A percentile compares a stretch with the other conserved stretches of the same genome.
These are phyloP conservation scores for Bipolaris sorokiniana DNA, from an alignment of 2,329 filamentous ascomycete genomes.

Conservation along the genomic window DNA sequence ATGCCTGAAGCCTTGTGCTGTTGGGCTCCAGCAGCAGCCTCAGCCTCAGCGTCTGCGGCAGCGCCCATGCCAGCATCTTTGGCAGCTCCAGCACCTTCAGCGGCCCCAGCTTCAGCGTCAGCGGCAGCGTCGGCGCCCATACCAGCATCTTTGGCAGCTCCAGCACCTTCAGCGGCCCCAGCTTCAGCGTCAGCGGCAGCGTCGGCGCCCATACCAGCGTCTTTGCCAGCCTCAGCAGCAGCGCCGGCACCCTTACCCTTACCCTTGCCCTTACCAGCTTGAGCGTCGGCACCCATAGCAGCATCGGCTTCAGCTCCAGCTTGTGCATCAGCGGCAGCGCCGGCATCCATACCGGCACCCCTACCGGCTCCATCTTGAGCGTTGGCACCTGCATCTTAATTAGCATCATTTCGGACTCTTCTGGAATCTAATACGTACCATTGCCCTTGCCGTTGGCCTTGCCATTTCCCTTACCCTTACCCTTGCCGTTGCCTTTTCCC, in stretches of 20 bases:
- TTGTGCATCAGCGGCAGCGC: not conserved
- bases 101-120: not conserved
- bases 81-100: not conserved
- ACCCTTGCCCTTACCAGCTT: not conserved
- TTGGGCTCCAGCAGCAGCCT: not conserved
- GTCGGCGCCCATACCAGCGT: not conserved
- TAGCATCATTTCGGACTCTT: conserved; percentile 10
- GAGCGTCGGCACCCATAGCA: not conserved
- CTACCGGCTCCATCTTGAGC: not conserved
- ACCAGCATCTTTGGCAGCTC: conserved; percentile 1
- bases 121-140: not conserved
- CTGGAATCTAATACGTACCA: conserved; percentile 6
- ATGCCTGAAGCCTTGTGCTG: conserved; percentile 12
- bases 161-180: not conserved
- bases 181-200: not conserved
- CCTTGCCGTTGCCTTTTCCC: conserved; percentile 17
- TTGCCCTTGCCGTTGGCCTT: conserved; percentile 12
- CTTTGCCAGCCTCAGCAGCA: conserved; percentile 4
- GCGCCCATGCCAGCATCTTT: not conserved
- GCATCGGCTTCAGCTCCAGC: not conserved
- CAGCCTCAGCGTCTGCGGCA: too few species aligned
- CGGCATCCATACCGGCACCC: not conserved
- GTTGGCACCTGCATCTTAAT: conserved; percentile 14
- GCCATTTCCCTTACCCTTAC: conserved; percentile 11
- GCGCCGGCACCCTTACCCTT: conserved; percentile 1